Evolutionary conservation across 164 flowering plant genomes (phyloP), one percentile per base, ranked within the genome.

Genomic region (Cinnamomum chago): DNA sequence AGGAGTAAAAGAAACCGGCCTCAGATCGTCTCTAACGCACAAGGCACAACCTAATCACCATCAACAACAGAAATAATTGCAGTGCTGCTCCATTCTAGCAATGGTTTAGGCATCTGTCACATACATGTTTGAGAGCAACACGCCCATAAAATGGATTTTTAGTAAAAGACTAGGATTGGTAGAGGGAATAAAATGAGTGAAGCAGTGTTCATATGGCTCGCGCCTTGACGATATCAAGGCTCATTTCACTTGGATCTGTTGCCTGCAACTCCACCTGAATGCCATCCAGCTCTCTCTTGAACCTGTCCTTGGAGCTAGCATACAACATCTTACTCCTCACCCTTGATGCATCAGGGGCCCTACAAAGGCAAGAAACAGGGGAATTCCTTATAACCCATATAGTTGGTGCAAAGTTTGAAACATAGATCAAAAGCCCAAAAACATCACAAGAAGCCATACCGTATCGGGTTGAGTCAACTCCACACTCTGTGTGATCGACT

Each of bases 301-400:
- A 90, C 83, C 92, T 83, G 67, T 90, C 95, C 84, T 89, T 90
- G 73, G 92, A 86, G 88, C 95, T 91, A 1, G 95, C 95, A 78
- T 89, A 91, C 65, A 91, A 79, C 93, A 89, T 91, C 88, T 91
- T 91, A 50, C 76, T 88, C 77, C 93, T 88, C 84, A 91, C 93
- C 75, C 66, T 89, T 47, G 95, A 81, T 65, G 83, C 72, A 51
- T 90, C 91, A 28, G 93, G 95, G 50, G 95, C 78, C 95, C 91
- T 90, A 64, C 55, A 76, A 15, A 40, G 47, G 47, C 47, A 40
- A 40, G 47, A 40, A 40, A 9, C 47, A 40, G 47, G 47, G 47
- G 10, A 9, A 40, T 40, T 40, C 47, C 47, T 40, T 40, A 5
- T 40, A 40, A 9, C 47, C 47, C 47, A 40, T 40, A 40, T 40